These are phyloP conservation scores for Hypoxylon sp. DNA, from an alignment of 2,329 filamentous ascomycete species.

Conservation along the genomic window DNA sequence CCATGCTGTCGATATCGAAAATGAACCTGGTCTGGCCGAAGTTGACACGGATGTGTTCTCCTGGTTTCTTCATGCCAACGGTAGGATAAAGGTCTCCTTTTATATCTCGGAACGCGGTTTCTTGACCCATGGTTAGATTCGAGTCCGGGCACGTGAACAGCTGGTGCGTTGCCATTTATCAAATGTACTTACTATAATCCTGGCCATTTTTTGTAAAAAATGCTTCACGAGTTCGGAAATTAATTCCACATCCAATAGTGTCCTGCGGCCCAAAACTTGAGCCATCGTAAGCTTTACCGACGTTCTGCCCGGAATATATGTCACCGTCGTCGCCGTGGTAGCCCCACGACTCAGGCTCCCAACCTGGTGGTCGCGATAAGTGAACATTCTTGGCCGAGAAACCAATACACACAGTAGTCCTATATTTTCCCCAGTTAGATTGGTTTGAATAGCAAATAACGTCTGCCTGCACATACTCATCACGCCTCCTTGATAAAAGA, in stretches of 20 bases:
- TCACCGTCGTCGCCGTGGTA: slow-evolving; percentile 79
- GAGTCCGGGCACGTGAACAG: too few relatives aligned
- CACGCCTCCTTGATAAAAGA: slow-evolving; percentile 65
- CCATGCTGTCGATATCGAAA: slow-evolving; percentile 91
- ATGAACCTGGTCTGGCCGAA: slow-evolving; percentile 84
- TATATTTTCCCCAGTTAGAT: slow-evolving; percentile 52
- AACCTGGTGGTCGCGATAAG: slow-evolving; percentile 72
- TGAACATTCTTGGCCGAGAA: slow-evolving; percentile 70
- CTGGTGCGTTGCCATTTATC: not conserved
- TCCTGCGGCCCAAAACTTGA: slow-evolving; percentile 69
- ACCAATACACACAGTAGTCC: slow-evolving; percentile 74
- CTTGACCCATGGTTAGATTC: slow-evolving; percentile 59
- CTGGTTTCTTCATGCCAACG: slow-evolving; percentile 75
- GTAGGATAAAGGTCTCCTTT: slow-evolving; percentile 76
- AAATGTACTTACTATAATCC: slow-evolving; percentile 63
- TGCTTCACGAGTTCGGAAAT: slow-evolving; percentile 74
- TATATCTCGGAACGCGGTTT: slow-evolving; percentile 78
- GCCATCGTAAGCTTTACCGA: slow-evolving; percentile 70
- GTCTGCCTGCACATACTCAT: slow-evolving; percentile 65
- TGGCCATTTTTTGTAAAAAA: slow-evolving; percentile 79
- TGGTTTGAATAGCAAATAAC: slow-evolving; percentile 4
- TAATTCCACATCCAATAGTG: slow-evolving; percentile 75
- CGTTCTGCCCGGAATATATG: slow-evolving; percentile 69
- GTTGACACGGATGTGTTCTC: slow-evolving; percentile 74
- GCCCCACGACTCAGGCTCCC: slow-evolving; percentile 78